Evolutionary conservation across 2,329 filamentous ascomycete species (phyloP), one percentile per base, ranked within the genome.

Genomic region (Colletotrichum lentis): DNA sequence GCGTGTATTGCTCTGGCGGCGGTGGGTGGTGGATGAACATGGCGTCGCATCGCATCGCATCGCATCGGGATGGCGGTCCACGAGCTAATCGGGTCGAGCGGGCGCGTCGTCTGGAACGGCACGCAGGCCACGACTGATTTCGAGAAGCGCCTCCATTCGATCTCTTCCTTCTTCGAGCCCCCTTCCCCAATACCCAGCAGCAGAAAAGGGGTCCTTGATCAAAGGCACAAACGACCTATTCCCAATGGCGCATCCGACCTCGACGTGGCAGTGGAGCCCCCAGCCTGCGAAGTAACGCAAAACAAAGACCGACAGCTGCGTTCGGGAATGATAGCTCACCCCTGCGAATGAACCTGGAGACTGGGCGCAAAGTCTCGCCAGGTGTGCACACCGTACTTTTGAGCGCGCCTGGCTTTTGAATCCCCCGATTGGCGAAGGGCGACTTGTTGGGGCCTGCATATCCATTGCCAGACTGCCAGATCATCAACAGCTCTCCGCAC

Each of bases 351-450:
- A 39, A 52, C 61, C 62, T 68, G 55, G 55, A 65, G 62, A 58
- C 62, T 68, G 65, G 62, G 55, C 55, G 49, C 62, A 68, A 60
- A 68, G 50, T 68, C 66, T 68, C 56, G 62, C 49, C 61, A 68
- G 62, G 49, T 65, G 55, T 67, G 63, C 67, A 69, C 67, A 69
- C 67, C 67, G 67, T 69, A 67, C 57, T 69, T 35, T 62, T 62
- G 64, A 54, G 57, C 63, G 52, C 54, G 64, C 35, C 35, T 54
- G 47, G 31, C 63, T 53, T 58, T 22, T 62, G 50, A 69, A 69
- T 49, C 62, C 63, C 67, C 67, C 67, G 63, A 69, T 69, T 69
- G 67, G 67, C 57, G 53, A 69, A 49, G 31, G 52, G 46, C 18
- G 37, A 53, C 46, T 67, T 67, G 52, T 62, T 67, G 63, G 67